Base-by-base conservation (phyloP, 495 filamentous ascomycete species). In the Talaromyces adpressus region DNA sequence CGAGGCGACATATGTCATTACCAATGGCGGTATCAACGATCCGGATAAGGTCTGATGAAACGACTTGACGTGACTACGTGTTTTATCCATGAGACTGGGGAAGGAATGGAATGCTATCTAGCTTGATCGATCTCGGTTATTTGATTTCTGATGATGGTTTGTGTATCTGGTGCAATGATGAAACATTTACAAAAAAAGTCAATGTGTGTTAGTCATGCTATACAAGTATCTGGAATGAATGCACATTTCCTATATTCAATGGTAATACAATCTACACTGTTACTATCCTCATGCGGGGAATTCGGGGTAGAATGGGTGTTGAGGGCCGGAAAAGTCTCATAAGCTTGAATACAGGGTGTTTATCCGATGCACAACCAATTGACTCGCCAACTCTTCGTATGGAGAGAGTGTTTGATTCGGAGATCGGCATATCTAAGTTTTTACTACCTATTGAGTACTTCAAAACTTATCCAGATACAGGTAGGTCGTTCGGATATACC, bases 1-100 rank as follows among this genome's bases (percentile, higher is more conserved):
- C 20, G 89, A 92, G 72, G 89, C 89, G 12, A 91, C 85, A 3
- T 92, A 92, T 71, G 78, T 92, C 63, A 92, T 92, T 66, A 91
- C 87, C 45, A 88, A 82, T 61, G 89, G 89, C n/a, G 87, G 87
- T 8, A 89, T 91, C 75, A 87, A 82, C 61, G 88, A 91, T 72
- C 86, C 87, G 5, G 87, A 89, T 57, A 90, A 90, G 72, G 64
- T 70, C 56, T 78, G 67, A 65, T 56, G 11, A 20, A 11, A 25
- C 18, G 18, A 53, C 1, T 14, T 12, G 23, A 54, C 11, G 7
- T 20, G n/a, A 49, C 0, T 16, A 8, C 23, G 23, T 20, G 29
- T 1, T 25, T 18, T 47, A 47, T 47, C n/a, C 18, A 20, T 45
- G 39, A n/a, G 1, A 18, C 4, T 49, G 45, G 6, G 45, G 11